Evolutionary conservation across 176 grass and related monocot genomes (phyloP).

Genomic region (Carex kokanica): DNA sequence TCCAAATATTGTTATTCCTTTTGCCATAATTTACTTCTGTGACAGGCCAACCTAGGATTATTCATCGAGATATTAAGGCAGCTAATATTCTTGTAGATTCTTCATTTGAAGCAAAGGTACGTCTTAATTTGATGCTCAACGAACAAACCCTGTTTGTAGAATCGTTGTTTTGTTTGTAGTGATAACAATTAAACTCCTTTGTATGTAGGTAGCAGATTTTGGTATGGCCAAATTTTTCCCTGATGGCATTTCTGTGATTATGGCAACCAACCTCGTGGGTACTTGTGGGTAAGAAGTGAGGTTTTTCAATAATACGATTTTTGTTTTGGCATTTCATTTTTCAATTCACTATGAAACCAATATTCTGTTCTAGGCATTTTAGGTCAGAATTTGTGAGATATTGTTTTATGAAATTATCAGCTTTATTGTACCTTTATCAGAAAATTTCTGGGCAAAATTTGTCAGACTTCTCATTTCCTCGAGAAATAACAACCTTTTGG

Average conservation of each 20-base stretch:
- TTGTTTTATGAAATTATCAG: background rate
- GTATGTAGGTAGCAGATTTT: constrained; percentile 27
- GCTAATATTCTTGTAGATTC: constrained; percentile 39
- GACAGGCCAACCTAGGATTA: constrained; percentile 38
- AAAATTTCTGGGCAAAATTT: background rate
- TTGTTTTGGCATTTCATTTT: background rate
- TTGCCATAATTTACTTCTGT: background rate
- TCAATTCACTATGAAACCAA: background rate
- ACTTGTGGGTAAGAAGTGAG: constrained; percentile 16
- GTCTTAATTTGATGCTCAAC: background rate
- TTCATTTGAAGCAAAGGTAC: constrained; percentile 39
- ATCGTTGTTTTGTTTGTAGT: background rate
- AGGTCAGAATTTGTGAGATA: background rate
- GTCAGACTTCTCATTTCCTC: background rate
- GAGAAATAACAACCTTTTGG: background rate
- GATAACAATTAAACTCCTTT: background rate
- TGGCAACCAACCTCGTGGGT: background rate
- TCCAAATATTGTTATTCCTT: too few relatives aligned
- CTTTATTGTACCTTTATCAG: background rate
- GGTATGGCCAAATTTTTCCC: background rate
- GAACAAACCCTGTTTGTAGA: background rate
- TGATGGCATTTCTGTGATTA: background rate
- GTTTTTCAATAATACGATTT: background rate
- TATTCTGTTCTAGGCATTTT: background rate
- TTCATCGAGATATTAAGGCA: constrained; percentile 41